Evolutionary conservation across 352 stramenopile genomes (phyloP), one percentile per base, ranked within the genome.

Genomic region (Nothophytophthora sp.): DNA sequence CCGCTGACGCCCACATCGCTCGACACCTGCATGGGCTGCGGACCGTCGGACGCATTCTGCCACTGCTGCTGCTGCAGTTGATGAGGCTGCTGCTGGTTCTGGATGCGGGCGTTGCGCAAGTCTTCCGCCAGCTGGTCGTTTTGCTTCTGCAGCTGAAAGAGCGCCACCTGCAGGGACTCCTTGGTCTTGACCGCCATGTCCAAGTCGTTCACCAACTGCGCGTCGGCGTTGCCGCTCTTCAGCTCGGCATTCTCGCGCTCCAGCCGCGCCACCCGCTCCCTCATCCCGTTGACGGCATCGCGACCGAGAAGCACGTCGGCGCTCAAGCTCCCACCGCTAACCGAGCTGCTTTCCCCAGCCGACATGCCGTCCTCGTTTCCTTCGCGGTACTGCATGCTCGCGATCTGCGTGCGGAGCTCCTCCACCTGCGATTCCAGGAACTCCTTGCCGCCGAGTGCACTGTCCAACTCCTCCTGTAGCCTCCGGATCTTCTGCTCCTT

Each of bases 351-450:
- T 34, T 73, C 61, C 8, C 50, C 54, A 2, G 52, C 47, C 64
- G 41, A 71, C 48, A 73, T 71, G 8, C 54, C 67, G 4, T 77
- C 62, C 7, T 86, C 67, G 13, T 69, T 65, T 0, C 58, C 35
- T 46, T 76, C 63, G 6, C 69, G 59, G 38, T 86, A 71, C 42
- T 90, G 75, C 6, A 86, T 50, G 38, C 64, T 81, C 23, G 74
- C 63, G 4, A 95, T 20, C 39, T 95, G 81, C 7, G 63, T 66
- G 13, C 82, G 85, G 5, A 93, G 50, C 39, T 92, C 85, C 35
- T 95, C 85, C 11, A 92, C 64, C 60, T 95, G 82, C 24, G 74
- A 87, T 50, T 92, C 85, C n/a, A 95, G 55, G 32, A 95, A 95
- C 44, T 92, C 85, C 34, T 93, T 92, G 3, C 80, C 85, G 28